Evolutionary conservation across 2,329 filamentous ascomycete genomes (phyloP), one percentile per base, ranked within the genome.

Genomic region (Phoma herbarum): DNA sequence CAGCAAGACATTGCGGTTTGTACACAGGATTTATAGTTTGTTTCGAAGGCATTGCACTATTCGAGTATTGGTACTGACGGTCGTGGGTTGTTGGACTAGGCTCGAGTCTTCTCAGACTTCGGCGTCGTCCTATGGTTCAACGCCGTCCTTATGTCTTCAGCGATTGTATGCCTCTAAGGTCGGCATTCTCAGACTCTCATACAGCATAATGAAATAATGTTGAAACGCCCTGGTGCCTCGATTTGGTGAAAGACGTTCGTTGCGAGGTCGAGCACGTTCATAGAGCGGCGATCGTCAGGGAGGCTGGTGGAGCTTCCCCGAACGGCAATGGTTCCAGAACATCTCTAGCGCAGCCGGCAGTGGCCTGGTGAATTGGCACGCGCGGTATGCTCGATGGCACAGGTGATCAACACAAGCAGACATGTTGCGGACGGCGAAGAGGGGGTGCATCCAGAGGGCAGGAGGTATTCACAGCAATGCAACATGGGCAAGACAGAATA

Each of bases 261-360:
- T 26, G 49, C 35, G 29, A 45, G 26, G 31, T 22, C n/a, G 45
- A 35, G 43, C 25, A 54, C 35, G 47, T 47, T 43, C 20, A 35
- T 20, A 12, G 23, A 33, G 31, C 53, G 18, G 42, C 43, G 46
- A 9, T 45, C 18, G 11, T 35, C 42, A 16, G 31, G 18, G 29
- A 23, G 37, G n/a, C 25, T 20, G 33, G 26, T 44, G 22, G 49
- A 42, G 33, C n/a, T 47, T 23, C 39, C 41, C 59, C 16, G 42
- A 55, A 41, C 49, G 46, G 62, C 55, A 41, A 51, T 37, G 47
- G 58, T 56, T 65, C 61, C 51, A 51, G 60, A 64, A 61, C 44
- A 23, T 33, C 42, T 41, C 43, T 61, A 59, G 60, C 60, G 49
- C 45, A 22, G 39, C n/a, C 47, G 44, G 44, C 26, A 47, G 37